phyloP scores from a whole-genome alignment of 1,284 basidiomycete species.

The Ganoderma multipileum region DNA sequence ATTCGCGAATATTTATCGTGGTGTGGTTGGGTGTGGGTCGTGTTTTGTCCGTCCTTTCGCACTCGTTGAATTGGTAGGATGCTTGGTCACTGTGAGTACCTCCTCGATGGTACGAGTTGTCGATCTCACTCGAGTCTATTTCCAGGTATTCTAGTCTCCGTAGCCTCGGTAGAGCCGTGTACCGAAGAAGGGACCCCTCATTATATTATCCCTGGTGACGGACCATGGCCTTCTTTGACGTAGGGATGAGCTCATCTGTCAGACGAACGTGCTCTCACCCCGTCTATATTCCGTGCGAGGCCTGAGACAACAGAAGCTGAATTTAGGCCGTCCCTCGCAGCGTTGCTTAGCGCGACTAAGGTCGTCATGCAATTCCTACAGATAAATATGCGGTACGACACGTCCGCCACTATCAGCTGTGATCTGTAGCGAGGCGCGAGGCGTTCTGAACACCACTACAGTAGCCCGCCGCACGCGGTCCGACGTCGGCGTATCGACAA shows the following conservation, averaged over 20 bases:
- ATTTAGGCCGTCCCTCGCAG: background rate
- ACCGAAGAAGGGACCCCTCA: background rate
- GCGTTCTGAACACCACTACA: background rate
- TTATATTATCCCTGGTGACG: background rate
- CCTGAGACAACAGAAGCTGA: background rate
- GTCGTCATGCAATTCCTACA: background rate
- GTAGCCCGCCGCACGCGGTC: background rate
- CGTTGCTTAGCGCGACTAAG: background rate
- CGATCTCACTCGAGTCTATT: background rate
- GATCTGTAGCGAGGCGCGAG: background rate
- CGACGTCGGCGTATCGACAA: background rate
- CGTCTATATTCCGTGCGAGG: background rate
- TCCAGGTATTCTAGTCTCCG: conserved; percentile 23
- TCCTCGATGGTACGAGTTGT: background rate
- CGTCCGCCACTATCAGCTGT: background rate
- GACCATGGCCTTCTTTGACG: conserved; percentile 14
- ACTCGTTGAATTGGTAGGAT: conserved; percentile 13
- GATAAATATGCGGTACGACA: background rate
- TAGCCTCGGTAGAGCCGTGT: conserved; percentile 11
- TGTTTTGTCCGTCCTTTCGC: conserved; percentile 5
- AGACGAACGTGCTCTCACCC: background rate
- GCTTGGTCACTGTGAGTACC: conserved; percentile 24
- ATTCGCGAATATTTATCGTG: too few relatives aligned
- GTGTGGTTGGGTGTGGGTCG: background rate
- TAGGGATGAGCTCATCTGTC: conserved; percentile 20